Conservation (phyloP, 768 basidiomycete species). For the Lactarius psammicola region DNA sequence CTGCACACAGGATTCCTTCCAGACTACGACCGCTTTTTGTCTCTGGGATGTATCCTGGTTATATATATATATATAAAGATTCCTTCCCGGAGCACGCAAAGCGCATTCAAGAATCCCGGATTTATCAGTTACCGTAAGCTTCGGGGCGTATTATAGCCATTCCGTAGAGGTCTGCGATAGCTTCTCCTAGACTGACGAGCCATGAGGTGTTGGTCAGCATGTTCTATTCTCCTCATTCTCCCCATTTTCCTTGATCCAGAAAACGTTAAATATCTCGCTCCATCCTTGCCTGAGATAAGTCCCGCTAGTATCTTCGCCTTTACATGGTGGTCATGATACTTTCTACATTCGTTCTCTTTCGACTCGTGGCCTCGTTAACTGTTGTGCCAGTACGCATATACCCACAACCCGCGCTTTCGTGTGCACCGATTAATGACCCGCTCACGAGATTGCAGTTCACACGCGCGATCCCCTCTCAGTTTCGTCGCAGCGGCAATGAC, state of each 20-base stretch:
- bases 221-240: neutral
- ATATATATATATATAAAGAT: too few relatives aligned
- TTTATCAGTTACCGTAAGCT: slow-evolving; percentile 7
- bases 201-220: neutral
- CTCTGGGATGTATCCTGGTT: too few relatives aligned
- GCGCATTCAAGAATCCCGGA: neutral
- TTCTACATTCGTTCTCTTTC: slow-evolving; percentile 12
- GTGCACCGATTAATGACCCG: neutral
- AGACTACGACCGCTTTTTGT: too few relatives aligned
- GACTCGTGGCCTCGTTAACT: neutral
- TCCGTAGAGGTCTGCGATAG: slow-evolving; percentile 1
- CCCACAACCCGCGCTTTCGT: neutral
- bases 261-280: slow-evolving; percentile 10
- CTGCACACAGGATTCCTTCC: too few relatives aligned
- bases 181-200: slow-evolving; percentile 5
- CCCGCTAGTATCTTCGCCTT: slow-evolving; percentile 4
- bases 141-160: neutral
- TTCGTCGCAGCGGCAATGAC: slow-evolving; percentile 2
- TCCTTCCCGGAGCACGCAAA: slow-evolving; percentile 9
- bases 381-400: neutral
- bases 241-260: neutral
- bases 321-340: slow-evolving; percentile 20
- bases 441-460: slow-evolving; percentile 1
- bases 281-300: neutral
- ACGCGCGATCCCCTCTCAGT: neutral